Conservation (phyloP, 345 rosid species). For the Carallia pectinifolia region DNA sequence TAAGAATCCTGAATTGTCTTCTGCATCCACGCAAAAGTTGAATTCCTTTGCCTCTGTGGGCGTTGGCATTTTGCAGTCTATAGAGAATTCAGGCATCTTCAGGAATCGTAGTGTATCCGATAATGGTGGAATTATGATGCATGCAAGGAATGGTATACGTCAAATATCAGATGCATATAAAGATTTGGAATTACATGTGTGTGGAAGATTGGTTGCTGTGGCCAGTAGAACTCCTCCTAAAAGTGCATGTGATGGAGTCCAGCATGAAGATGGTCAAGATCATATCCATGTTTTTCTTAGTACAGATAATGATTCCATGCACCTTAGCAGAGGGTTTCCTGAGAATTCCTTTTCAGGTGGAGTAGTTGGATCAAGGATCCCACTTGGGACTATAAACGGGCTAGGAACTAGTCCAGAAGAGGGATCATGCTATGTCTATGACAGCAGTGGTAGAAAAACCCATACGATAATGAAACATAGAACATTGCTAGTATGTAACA, state of each 20-base stretch:
- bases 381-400: constrained; percentile 68
- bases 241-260: constrained; percentile 30
- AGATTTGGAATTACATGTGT: constrained; percentile 77
- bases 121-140: constrained; percentile 31
- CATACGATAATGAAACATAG: constrained; percentile 89
- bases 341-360: constrained; percentile 23
- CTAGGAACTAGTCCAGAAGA: constrained; percentile 73
- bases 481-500: constrained; percentile 77
- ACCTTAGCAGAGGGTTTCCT: constrained; percentile 16
- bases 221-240: constrained; percentile 73
- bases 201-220: constrained; percentile 72
- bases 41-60: constrained; percentile 33
- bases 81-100: constrained; percentile 29
- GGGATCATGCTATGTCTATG: constrained; percentile 77
- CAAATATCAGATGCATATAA: constrained; percentile 65
- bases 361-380: constrained; percentile 41
- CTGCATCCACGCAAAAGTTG: constrained; percentile 39
- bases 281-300: constrained; percentile 70
- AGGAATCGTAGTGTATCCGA: constrained; percentile 21
- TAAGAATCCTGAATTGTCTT: constrained; percentile 48
- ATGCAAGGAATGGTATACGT: constrained; percentile 25
- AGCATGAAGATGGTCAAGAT: constrained; percentile 53
- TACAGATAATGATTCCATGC: constrained; percentile 33
- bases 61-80: constrained; percentile 23
- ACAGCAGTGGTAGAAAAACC: constrained; percentile 68